Percentiles rank a stretch among this genome's conserved stretches.
Evolutionary conservation across 148 eudicot genomes (phyloP).

Genomic region (Rhododendron molle): DNA sequence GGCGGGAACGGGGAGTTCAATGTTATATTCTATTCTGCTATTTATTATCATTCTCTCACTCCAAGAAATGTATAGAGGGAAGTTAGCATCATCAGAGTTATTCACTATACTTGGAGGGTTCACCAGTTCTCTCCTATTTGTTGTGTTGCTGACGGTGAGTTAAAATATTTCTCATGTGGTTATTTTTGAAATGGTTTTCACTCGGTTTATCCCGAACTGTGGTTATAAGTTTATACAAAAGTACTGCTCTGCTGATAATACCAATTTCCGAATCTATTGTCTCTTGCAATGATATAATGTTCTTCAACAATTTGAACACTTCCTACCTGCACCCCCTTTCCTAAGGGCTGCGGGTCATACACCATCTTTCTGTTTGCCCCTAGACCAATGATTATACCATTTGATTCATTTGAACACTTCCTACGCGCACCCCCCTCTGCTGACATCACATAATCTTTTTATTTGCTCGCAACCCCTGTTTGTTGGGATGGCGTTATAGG

Average conservation of each 20-base stretch:
- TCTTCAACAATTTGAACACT: background rate
- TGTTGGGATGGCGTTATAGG: background rate
- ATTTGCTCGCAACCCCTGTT: background rate
- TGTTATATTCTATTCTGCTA: constrained; percentile 63
- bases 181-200: background rate
- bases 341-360: no score
- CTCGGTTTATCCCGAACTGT: background rate
- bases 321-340: background rate
- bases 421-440: background rate
- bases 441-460: background rate
- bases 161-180: background rate
- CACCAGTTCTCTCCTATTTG: constrained; percentile 66
- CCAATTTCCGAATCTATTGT: background rate
- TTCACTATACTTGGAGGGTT: constrained; percentile 90
- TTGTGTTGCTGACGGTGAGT: constrained; percentile 64
- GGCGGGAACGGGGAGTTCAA: constrained; percentile 79
- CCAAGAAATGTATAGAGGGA: constrained; percentile 76
- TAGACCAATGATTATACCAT: background rate
- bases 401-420: background rate
- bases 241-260: background rate
- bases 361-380: no score
- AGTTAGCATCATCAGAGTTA: constrained; percentile 77
- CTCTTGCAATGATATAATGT: background rate
- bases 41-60: constrained; percentile 66
- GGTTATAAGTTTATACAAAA: background rate